phyloP scores from a whole-genome alignment of 768 basidiomycete genomes.

The Lentinula sp. region DNA sequence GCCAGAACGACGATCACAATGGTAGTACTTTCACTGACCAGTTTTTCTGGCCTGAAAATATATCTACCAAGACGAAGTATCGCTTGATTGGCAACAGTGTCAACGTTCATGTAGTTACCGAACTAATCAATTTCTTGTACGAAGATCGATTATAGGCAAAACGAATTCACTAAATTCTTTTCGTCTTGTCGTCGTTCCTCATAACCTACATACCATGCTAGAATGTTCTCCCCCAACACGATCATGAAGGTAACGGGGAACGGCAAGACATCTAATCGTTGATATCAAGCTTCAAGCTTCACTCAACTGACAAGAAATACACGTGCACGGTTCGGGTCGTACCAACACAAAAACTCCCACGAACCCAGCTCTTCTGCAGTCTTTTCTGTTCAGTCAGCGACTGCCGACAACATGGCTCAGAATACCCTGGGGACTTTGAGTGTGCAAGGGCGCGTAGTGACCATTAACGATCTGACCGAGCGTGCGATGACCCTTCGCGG shows the following conservation, averaged over 20 bases:
- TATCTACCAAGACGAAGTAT: conserved; percentile 68
- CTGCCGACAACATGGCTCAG: background rate
- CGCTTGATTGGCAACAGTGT: conserved; percentile 79
- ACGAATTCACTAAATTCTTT: background rate
- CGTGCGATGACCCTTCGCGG: conserved; percentile 9
- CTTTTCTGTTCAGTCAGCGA: conserved; percentile 14
- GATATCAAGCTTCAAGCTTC: too few species aligned
- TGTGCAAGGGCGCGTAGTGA: conserved; percentile 15
- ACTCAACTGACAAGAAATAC: too few species aligned
- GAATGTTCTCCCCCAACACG: too few species aligned
- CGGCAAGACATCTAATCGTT: too few species aligned
- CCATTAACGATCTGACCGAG: conserved; percentile 13
- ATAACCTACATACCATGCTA: too few species aligned
- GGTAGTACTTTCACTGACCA: background rate
- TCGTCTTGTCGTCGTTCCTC: too few species aligned
- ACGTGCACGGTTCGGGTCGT: too few species aligned
- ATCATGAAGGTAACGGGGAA: too few species aligned
- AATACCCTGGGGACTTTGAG: background rate
- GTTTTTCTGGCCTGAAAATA: conserved; percentile 58
- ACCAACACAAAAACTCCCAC: too few species aligned
- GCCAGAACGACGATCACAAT: background rate
- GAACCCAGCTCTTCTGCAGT: background rate
- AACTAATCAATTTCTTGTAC: conserved; percentile 57
- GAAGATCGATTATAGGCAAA: conserved; percentile 11
- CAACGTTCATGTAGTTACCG: conserved; percentile 66